Percentiles rank a stretch among this genome's conserved stretches.
Conservation (phyloP, 495 filamentous ascomycete species). For the Penicillium cosmopolitanum region DNA sequence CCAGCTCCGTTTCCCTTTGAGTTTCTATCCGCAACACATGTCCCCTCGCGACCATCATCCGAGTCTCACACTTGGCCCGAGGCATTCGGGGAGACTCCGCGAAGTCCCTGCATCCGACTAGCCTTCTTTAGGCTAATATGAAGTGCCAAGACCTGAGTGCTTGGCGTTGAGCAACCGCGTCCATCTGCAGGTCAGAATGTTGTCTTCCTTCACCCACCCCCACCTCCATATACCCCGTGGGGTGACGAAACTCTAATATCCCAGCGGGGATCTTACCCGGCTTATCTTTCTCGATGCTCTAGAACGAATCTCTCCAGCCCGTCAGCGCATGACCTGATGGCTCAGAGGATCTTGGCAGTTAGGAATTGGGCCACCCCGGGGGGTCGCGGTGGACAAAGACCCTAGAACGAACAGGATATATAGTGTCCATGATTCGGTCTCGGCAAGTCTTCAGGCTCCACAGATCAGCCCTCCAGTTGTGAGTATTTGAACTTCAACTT, state of each 20-base stretch:
- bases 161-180: background rate
- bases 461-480: background rate
- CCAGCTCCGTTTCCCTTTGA: background rate
- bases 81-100: slow-evolving; percentile 23
- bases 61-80: slow-evolving; percentile 13
- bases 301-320: background rate
- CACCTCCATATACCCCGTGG: background rate
- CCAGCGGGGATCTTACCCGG: background rate
- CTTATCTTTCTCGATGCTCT: background rate
- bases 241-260: background rate
- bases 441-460: background rate
- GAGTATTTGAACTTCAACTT: background rate
- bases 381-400: background rate
- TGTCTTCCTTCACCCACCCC: background rate
- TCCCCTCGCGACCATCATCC: background rate
- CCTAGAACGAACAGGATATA: background rate
- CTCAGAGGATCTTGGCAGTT: background rate
- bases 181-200: background rate
- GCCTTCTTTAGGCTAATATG: background rate
- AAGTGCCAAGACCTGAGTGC: background rate
- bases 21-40: background rate
- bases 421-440: too few species aligned
- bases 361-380: background rate
- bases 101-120: slow-evolving; percentile 9
- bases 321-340: background rate